Base-by-base conservation (phyloP, 768 basidiomycete genomes). In the Mycena floridula region DNA sequence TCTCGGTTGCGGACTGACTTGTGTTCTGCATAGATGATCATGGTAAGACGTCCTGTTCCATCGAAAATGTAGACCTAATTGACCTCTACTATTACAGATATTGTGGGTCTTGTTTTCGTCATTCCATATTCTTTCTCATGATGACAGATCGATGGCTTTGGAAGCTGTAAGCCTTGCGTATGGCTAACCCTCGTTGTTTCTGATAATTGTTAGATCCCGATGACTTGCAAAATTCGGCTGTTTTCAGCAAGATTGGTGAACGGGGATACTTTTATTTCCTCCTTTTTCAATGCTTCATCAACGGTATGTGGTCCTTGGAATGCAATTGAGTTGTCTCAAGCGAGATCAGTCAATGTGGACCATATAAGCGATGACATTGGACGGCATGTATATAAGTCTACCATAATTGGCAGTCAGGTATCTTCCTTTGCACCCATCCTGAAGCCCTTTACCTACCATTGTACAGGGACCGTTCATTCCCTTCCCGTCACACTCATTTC, bases 201-300 rank as follows among this genome's bases (percentile, higher is more conserved):
- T 45, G 39, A 21, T 46, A 22, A 47, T 32, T 49, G 20, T 23
- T 52, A 85, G 90, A 94, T 68, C 90, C 91, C 1, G 88, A 93
- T 30, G 79, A 87, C 25, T 60, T 90, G 38, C 86, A 90, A 62
- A 53, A 50, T 40, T 76, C 86, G 4, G 81, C 89, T 2, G 72
- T 92, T 15, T 92, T 92, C 61, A 67, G 67, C 47, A 89, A 85
- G 7, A 87, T 97, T 44, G 95, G 94, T 5, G 64, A 79, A 1
- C 70, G 87, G 51, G 90, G 84, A 18, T 96, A 93, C 65, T 94
- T 94, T 61, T 94, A 82, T 70, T 99, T 82, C 66, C 70, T 95
- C 18, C 71, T 99, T 1, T 98, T 99, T 71, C 95, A 99, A 54
- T 89, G 88, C 53, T 94, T 94, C 61, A 79, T 87, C 54, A 83